A percentile compares a stretch with the other conserved stretches of the same genome.
These are phyloP conservation scores for Stephanodiscus minutulus DNA, from an alignment of 108 stramenopile species.

Conservation along the genomic window DNA sequence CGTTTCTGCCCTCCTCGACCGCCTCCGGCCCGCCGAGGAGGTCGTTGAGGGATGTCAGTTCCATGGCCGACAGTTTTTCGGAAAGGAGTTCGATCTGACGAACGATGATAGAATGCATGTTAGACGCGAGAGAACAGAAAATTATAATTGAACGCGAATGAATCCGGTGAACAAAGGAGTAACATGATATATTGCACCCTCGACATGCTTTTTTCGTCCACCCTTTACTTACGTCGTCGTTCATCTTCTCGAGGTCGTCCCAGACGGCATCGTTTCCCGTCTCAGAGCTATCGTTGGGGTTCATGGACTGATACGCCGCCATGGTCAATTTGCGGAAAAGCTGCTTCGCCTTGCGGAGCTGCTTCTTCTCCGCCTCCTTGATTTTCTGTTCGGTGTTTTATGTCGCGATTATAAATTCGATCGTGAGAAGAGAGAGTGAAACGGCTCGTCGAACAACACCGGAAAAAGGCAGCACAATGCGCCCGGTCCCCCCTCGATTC, in stretches of 20 bases:
- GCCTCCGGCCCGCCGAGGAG: slow-evolving; percentile 36
- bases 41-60: slow-evolving; percentile 40
- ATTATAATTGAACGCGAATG: background rate
- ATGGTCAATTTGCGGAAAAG: slow-evolving; percentile 56
- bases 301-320: slow-evolving; percentile 52
- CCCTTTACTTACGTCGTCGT: slow-evolving; percentile 39
- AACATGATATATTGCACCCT: background rate
- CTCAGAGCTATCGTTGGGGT: slow-evolving; percentile 42
- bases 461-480: background rate
- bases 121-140: background rate
- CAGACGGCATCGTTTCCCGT: slow-evolving; percentile 52
- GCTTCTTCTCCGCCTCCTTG: slow-evolving; percentile 83
- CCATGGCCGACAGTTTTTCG: slow-evolving; percentile 42
- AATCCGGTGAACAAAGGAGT: no score
- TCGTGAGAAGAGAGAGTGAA: background rate
- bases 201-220: background rate
- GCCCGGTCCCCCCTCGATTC: no score
- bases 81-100: slow-evolving; percentile 52
- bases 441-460: no score
- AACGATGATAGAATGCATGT: background rate
- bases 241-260: slow-evolving; percentile 57
- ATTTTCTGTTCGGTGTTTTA: slow-evolving; percentile 40
- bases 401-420: background rate
- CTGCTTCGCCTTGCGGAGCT: slow-evolving; percentile 76
- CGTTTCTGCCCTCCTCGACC: slow-evolving; percentile 30